Percentiles rank a stretch among this genome's conserved stretches.
phyloP scores from a whole-genome alignment of 176 grass and related monocot species.

The Rhipidocladum racemiflorum region DNA sequence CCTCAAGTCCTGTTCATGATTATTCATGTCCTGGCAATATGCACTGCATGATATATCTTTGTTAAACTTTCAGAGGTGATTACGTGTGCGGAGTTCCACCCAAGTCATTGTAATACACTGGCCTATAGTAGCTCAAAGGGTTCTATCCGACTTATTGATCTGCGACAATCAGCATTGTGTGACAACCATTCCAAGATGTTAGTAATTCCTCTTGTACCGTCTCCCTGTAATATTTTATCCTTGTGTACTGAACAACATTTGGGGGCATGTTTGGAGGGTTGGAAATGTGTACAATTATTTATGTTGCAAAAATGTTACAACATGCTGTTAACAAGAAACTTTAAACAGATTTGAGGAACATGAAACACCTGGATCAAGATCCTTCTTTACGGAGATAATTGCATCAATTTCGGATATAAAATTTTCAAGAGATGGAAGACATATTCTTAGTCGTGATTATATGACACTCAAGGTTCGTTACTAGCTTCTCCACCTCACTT shows the following conservation, averaged over 20 bases:
- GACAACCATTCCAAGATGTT: slow-evolving; percentile 98
- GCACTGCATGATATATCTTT: slow-evolving; percentile 21
- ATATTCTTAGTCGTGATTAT: slow-evolving; percentile 96
- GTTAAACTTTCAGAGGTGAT: slow-evolving; percentile 91
- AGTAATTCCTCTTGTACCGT: slow-evolving; percentile 37
- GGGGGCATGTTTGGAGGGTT: neutral
- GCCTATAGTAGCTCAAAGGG: slow-evolving; percentile 99
- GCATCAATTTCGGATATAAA: slow-evolving; percentile 89
- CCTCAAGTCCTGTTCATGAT: slow-evolving; percentile 1
- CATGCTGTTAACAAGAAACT: slow-evolving; percentile 20
- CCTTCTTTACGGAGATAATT: slow-evolving; percentile 92
- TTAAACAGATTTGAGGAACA: slow-evolving; percentile 81
- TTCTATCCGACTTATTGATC: slow-evolving; percentile 94
- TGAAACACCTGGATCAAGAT: slow-evolving; percentile 78
- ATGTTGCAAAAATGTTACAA: slow-evolving; percentile 2
- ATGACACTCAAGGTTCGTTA: slow-evolving; percentile 88
- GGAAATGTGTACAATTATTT: slow-evolving; percentile 2
- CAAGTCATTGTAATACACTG: slow-evolving; percentile 84
- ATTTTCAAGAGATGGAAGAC: slow-evolving; percentile 76
- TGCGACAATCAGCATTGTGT: slow-evolving; percentile 91
- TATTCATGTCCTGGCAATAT: slow-evolving; percentile 17
- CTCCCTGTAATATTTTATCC: slow-evolving; percentile 23
- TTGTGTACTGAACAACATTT: neutral
- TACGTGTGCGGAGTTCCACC: slow-evolving; percentile 97
- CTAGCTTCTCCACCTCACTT: neutral